Evolutionary conservation across 345 rosid species (phyloP), one percentile per base, ranked within the genome.

Genomic region (Jatropha curcas): DNA sequence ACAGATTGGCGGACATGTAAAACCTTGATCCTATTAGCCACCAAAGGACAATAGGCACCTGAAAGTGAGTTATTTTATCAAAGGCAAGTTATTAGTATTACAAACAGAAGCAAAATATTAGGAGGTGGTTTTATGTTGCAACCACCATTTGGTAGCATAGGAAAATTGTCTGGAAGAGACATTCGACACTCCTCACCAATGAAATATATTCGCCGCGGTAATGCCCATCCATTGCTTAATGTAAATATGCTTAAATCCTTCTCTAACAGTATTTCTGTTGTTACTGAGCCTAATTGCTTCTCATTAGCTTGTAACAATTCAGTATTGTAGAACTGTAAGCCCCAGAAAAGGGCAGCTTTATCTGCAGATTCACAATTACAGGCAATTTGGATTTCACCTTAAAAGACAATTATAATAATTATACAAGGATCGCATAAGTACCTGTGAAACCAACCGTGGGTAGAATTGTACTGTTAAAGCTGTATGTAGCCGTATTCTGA

Each of bases 341-440:
- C 94, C 90, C 91, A 89, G 34, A 83, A 84, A 12, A 87, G 76
- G 50, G 85, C 87, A 28, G 84, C 87, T 46, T 79, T 84, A 71
- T 84, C 90, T 89, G 91, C 83, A 78, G 39, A 17, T 9, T 25
- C 5, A 22, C 13, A 61, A 25, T 56, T 12, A 35, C 25, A n/a
- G n/a, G n/a, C n/a, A n/a, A n/a, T n/a, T n/a, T n/a, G n/a, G n/a
- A n/a, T n/a, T n/a, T n/a, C 41, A 60, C 7, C 2, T 33, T 34
- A 33, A 33, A n/a, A 33, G 34, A 60, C 19, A 37, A 11, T 62
- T 5, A 22, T 22, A 2, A 12, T 43, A 14, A 2, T 45, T 8
- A 45, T 13, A 9, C 2, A 9, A 43, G 16, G 11, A 13, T 13
- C 2, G 5, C 28, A 28, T 7, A 31, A 39, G 7, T 53, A 87